Base-by-base conservation (phyloP, 2,329 filamentous ascomycete genomes). In the Drechmeria coniospora region DNA sequence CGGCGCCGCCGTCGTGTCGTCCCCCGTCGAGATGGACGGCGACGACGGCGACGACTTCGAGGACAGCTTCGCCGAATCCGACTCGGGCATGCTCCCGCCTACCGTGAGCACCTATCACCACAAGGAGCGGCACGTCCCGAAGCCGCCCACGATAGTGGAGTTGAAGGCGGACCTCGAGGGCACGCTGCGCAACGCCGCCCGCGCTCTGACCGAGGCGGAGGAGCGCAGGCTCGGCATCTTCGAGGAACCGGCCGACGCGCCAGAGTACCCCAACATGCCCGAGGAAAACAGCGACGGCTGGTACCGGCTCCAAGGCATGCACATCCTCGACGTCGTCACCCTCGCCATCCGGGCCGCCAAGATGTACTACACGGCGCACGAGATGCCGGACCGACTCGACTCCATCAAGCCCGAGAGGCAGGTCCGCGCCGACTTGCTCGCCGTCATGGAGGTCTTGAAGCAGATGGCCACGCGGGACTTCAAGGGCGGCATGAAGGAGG, bases 31-130 rank as follows among this genome's bases (percentile, higher is more conserved):
- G n/a, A 37, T 44, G 15, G 49, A 47, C 5, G 44, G 47, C 13
- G 66, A 61, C 35, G 49, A 47, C 5, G 44, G 47, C 13, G 66
- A 61, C 35, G 63, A 63, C 36, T 67, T 60, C 26, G 69, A 73
- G 23, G 69, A 74, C 16, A 49, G 40, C 29, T 68, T 70, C 43
- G 68, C 71, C 18, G 70, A 77, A 32, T 62, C 64, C 13, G 79
- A 83, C 33, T 68, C 73, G 17, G 68, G 77, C 34, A 87, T 98
- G 73, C 72, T 94, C 4, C 87, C 90, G n/a, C 90, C 90, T 1
- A 98, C 90, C 0, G 83, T 87, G 22, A 94, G 86, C 63, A 98
- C 90, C 3, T 98, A 95, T 53, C 84, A 81, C 39, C 74, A 84
- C 44, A 77, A 79, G 40, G 77, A 82, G 34, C 81, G 84, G 43